Conservation (phyloP, 2,329 filamentous ascomycete genomes). For the Monosporascus ibericus region DNA sequence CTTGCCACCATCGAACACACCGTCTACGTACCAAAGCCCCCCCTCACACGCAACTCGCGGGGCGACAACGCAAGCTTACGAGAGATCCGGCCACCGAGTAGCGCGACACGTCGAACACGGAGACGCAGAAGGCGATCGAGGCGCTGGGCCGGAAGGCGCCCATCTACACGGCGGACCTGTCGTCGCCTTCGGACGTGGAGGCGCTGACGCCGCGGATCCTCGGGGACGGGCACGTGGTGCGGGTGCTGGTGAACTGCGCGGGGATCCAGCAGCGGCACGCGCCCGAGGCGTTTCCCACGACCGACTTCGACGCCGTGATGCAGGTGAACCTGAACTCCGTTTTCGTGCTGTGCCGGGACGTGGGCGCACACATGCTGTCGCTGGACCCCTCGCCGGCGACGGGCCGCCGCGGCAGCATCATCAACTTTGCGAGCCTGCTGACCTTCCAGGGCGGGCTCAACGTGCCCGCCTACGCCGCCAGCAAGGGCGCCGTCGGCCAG, state of each 20-base stretch:
- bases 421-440: conserved; percentile 78
- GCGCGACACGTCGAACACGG: conserved; percentile 35
- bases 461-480: conserved; percentile 79
- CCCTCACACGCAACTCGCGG: background rate
- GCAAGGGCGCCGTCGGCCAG: conserved; percentile 80
- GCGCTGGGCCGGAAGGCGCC: conserved; percentile 57
- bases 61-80: background rate
- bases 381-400: conserved; percentile 41
- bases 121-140: conserved; percentile 56
- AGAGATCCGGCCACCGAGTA: conserved; percentile 15
- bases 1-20: background rate
- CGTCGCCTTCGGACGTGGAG: conserved; percentile 50
- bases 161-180: conserved; percentile 66
- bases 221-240: conserved; percentile 56
- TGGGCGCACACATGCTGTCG: conserved; percentile 70
- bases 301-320: conserved; percentile 73
- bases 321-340: conserved; percentile 82
- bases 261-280: conserved; percentile 77
- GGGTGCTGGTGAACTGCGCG: conserved; percentile 77
- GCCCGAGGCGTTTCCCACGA: conserved; percentile 66
- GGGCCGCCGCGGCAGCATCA: conserved; percentile 63
- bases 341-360: conserved; percentile 71
- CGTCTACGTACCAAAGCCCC: background rate
- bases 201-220: conserved; percentile 54
- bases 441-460: conserved; percentile 82